These are phyloP conservation scores for Phaeosphaeriaceae sp. DNA, from an alignment of 2,329 filamentous ascomycete genomes.

Conservation along the genomic window DNA sequence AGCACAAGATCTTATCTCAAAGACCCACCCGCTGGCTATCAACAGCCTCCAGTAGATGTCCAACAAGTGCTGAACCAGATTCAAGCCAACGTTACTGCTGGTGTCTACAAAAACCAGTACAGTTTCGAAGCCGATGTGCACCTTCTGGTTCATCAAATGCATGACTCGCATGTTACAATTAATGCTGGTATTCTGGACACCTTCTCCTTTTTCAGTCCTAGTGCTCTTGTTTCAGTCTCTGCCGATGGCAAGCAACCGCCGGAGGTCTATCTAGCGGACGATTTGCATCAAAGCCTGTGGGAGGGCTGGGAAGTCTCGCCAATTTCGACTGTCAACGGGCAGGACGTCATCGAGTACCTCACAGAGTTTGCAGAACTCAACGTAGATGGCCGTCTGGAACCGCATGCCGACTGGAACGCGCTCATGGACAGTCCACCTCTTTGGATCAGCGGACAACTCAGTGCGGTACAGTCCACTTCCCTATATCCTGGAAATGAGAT, in stretches of 20 bases:
- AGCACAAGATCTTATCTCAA: conserved; percentile 54
- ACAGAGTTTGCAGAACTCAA: conserved; percentile 36
- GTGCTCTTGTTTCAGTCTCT: conserved; percentile 33
- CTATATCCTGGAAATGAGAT: conserved; percentile 48
- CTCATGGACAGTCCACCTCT: conserved; percentile 29
- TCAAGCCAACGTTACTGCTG: conserved; percentile 25
- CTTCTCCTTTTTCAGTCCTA: conserved; percentile 33
- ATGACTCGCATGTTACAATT: conserved; percentile 44
- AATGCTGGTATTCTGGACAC: conserved; percentile 35
- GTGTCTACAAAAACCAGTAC: conserved; percentile 48
- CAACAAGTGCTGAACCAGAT: conserved; percentile 36
- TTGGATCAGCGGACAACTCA: not conserved
- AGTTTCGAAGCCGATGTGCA: conserved; percentile 49
- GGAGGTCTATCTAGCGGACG: conserved; percentile 42
- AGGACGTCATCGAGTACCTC: conserved; percentile 31
- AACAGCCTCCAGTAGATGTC: conserved; percentile 51
- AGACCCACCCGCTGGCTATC: conserved; percentile 51
- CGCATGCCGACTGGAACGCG: conserved; percentile 54
- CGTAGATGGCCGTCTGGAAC: conserved; percentile 47
- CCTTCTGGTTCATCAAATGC: conserved; percentile 33
- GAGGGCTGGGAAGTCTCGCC: conserved; percentile 31
- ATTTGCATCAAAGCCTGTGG: conserved; percentile 31
- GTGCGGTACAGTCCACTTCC: conserved; percentile 13
- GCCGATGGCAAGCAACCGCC: conserved; percentile 33
- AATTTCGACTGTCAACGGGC: conserved; percentile 35